Percentiles rank a stretch among this genome's conserved stretches.
phyloP scores from a whole-genome alignment of 345 rosid species.

The Brassica cretica region DNA sequence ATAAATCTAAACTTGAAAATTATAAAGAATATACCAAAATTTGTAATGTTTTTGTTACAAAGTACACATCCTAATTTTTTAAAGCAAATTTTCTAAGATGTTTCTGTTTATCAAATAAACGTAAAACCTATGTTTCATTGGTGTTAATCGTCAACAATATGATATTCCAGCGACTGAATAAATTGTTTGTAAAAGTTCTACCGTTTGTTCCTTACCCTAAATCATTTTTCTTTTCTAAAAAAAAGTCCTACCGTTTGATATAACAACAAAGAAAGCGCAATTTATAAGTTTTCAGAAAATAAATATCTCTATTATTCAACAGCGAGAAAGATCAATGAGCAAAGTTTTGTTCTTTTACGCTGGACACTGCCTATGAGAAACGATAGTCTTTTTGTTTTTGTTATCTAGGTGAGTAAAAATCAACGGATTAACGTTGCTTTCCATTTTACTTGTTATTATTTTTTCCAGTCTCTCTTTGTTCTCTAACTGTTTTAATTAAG shows the following conservation, averaged over 20 bases:
- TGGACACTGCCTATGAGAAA: neutral
- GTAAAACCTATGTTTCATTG: neutral
- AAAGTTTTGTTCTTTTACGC: neutral
- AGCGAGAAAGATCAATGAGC: neutral
- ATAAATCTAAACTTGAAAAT: neutral
- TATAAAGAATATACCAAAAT: neutral
- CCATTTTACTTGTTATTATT: neutral
- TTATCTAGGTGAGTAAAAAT: neutral
- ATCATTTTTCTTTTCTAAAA: too few relatives aligned
- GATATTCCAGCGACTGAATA: neutral
- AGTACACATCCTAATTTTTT: neutral
- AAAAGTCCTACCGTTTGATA: neutral
- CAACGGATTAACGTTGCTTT: neutral
- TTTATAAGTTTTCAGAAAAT: neutral
- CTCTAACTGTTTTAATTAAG: neutral
- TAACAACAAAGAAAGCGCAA: neutral
- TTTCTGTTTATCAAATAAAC: neutral
- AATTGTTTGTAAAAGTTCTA: neutral
- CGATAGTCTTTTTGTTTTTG: too few relatives aligned
- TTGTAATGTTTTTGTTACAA: neutral
- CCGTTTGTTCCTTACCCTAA: neutral
- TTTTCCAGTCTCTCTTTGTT: neutral
- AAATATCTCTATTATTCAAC: neutral
- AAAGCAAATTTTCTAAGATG: neutral
- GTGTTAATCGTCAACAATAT: neutral